Conservation (phyloP, 768 basidiomycete genomes). For the Agrocybe chaxingu region DNA sequence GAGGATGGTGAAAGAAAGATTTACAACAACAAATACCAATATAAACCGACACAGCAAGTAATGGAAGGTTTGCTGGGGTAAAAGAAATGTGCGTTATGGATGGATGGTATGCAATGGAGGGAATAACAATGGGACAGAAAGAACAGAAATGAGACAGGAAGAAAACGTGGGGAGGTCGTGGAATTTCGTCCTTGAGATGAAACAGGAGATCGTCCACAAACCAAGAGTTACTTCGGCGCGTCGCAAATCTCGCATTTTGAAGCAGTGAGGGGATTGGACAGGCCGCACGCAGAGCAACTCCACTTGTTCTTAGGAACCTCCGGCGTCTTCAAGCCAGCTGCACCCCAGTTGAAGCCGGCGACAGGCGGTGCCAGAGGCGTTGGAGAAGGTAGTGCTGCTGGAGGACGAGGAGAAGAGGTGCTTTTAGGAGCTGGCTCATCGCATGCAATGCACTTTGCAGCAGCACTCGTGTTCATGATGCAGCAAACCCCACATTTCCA, state of each 20-base stretch:
- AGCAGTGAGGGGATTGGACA: constrained; percentile 41
- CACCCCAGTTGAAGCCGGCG: constrained; percentile 55
- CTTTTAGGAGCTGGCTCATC: constrained; percentile 27
- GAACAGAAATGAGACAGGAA: too few species aligned
- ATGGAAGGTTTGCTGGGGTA: neutral
- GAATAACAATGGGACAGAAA: too few species aligned
- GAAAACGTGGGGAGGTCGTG: too few species aligned
- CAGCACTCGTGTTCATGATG: constrained; percentile 42
- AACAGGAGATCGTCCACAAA: neutral
- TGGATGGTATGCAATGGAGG: neutral
- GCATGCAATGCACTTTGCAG: constrained; percentile 48
- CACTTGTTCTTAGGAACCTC: constrained; percentile 30
- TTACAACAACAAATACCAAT: constrained; percentile 20
- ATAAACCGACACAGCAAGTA: constrained; percentile 6
- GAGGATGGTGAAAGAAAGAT: constrained; percentile 1
- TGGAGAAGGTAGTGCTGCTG: neutral
- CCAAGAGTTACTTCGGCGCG: constrained; percentile 14
- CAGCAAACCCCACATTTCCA: constrained; percentile 61
- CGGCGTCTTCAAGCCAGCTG: constrained; percentile 51
- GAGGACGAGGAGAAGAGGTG: neutral
- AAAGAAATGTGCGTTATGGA: neutral
- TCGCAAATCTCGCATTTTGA: constrained; percentile 50
- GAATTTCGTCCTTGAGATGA: too few species aligned
- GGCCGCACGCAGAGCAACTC: constrained; percentile 53
- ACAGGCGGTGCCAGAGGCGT: constrained; percentile 1